phyloP scores from a whole-genome alignment of 495 filamentous ascomycete species.

The Corynascus novoguineensis region DNA sequence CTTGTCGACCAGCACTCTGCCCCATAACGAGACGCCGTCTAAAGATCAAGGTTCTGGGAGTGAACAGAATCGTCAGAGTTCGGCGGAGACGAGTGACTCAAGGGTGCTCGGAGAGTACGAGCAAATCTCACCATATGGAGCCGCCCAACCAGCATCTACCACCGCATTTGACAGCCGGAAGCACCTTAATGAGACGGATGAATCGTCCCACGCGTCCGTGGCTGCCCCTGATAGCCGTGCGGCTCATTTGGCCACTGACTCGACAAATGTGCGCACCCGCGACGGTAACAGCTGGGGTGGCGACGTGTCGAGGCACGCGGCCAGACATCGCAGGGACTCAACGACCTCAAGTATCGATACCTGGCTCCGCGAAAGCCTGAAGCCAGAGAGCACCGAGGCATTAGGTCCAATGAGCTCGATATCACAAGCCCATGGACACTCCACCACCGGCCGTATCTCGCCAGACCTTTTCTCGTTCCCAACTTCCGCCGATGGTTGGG shows the following conservation, averaged over 20 bases:
- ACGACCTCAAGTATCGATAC: slow-evolving; percentile 33
- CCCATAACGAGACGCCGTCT: slow-evolving; percentile 34
- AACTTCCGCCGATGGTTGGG: slow-evolving; percentile 33
- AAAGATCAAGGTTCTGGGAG: slow-evolving; percentile 18
- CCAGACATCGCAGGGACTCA: slow-evolving; percentile 17
- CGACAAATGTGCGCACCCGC: not conserved
- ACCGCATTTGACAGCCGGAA: slow-evolving; percentile 28
- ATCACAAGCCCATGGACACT: slow-evolving; percentile 20
- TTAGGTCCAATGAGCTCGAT: slow-evolving; percentile 23
- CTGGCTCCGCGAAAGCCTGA: slow-evolving; percentile 42
- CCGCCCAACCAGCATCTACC: slow-evolving; percentile 21
- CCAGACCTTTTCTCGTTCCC: slow-evolving; percentile 47
- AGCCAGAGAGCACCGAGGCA: slow-evolving; percentile 23
- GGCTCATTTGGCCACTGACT: not conserved
- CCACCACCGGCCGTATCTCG: slow-evolving; percentile 26
- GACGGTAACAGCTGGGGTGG: slow-evolving; percentile 26
- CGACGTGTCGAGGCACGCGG: slow-evolving; percentile 23
- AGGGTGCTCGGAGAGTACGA: slow-evolving; percentile 13
- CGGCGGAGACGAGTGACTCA: slow-evolving; percentile 25
- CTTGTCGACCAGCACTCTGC: slow-evolving; percentile 46
- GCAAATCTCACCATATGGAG: not conserved
- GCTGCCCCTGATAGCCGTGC: slow-evolving; percentile 22
- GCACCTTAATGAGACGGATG: slow-evolving; percentile 2
- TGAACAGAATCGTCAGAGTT: slow-evolving; percentile 20
- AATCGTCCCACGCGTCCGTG: slow-evolving; percentile 2